phyloP scores from a whole-genome alignment of 1,284 basidiomycete species.

The Fomitopsis pinicola region DNA sequence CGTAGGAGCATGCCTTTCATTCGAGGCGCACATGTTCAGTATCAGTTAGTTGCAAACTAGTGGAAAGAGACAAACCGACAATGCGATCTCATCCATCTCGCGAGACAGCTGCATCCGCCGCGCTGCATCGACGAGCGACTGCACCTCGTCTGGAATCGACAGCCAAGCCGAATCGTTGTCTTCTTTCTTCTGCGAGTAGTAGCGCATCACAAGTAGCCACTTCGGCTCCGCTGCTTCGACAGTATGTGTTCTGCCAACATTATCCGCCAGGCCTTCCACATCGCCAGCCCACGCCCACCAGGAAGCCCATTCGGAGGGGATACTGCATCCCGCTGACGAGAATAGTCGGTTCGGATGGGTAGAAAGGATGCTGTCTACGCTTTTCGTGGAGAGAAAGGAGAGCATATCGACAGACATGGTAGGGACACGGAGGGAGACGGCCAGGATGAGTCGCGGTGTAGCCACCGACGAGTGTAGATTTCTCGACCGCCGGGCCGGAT shows the following conservation, averaged over 20 bases:
- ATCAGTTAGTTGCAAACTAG: neutral
- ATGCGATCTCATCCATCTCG: neutral
- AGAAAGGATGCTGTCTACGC: neutral
- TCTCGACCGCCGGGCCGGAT: neutral
- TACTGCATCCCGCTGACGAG: neutral
- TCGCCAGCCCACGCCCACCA: slow-evolving; percentile 10
- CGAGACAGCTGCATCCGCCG: slow-evolving; percentile 18
- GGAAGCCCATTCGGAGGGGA: neutral
- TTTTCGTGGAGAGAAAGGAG: neutral
- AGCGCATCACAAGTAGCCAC: slow-evolving; percentile 19
- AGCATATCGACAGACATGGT: neutral
- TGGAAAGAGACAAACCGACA: neutral
- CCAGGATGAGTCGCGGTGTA: neutral
- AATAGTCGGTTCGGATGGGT: neutral
- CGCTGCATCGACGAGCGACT: slow-evolving; percentile 10
- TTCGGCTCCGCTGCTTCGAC: neutral
- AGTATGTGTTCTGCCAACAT: neutral
- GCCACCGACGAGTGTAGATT: neutral
- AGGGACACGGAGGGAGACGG: neutral
- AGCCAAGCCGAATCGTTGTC: neutral
- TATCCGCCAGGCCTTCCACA: neutral
- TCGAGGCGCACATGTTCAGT: neutral
- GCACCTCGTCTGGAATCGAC: slow-evolving; percentile 9
- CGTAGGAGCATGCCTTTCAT: neutral
- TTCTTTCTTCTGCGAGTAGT: slow-evolving; percentile 12